These are phyloP conservation scores for Nakaseomyces bracarensis DNA, from an alignment of 1,139 yeast species.

Conservation along the genomic window DNA sequence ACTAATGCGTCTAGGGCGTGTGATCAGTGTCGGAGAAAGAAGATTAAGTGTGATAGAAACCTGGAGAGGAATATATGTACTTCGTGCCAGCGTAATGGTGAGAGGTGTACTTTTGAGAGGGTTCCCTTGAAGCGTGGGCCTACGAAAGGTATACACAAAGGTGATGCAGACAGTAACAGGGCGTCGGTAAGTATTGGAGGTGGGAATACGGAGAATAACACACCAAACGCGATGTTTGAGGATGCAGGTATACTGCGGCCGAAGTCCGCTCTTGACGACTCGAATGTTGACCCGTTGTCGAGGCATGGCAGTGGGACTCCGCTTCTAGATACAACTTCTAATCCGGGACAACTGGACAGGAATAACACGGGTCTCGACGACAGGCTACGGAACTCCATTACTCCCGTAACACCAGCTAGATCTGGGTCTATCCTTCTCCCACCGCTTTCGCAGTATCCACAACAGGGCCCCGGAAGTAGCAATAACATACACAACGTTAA, in stretches of 20 bases:
- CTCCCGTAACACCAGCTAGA: constrained; percentile 13
- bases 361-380: constrained; percentile 4
- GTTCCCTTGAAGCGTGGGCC: constrained; percentile 74
- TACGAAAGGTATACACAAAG: constrained; percentile 47
- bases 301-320: constrained; percentile 4
- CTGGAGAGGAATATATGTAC: constrained; percentile 22
- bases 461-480: too few species aligned
- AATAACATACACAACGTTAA: too few species aligned
- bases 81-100: constrained; percentile 25
- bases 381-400: constrained; percentile 5
- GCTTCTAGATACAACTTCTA: neutral
- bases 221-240: constrained; percentile 16
- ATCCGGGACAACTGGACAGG: neutral
- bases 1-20: constrained; percentile 33
- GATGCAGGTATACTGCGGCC: constrained; percentile 3
- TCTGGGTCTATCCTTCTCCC: constrained; percentile 23
- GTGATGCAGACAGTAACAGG: neutral
- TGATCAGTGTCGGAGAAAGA: constrained; percentile 33
- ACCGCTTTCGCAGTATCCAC: constrained; percentile 26
- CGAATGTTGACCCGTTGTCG: constrained; percentile 3
- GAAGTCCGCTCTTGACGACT: neutral
- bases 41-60: constrained; percentile 31
- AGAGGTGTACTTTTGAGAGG: constrained; percentile 38
- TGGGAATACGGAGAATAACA: constrained; percentile 18
- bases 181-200: constrained; percentile 13